Base-by-base conservation (phyloP, 495 filamentous ascomycete genomes). In the Entonaema liquescens region DNA sequence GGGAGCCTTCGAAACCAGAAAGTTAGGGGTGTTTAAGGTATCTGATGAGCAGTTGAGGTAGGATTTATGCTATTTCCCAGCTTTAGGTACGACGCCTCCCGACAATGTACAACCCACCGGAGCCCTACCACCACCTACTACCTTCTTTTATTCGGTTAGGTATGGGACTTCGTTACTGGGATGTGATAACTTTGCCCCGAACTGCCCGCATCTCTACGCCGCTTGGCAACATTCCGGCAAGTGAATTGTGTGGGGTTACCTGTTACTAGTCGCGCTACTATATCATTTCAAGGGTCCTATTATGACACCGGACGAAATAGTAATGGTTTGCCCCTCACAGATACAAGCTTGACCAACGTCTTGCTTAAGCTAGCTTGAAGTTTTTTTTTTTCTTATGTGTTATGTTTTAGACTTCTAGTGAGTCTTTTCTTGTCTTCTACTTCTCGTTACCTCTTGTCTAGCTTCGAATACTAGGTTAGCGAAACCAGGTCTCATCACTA, bases 141-240 rank as follows among this genome's bases (percentile, higher is more conserved):
- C 47, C n/a, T 60, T 57, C 26, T 68, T 57, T 23, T n/a, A 53
- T 47, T 62, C 31, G 21, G 50, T 55, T 68, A 61, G 60, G 31
- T 33, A n/a, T 2, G 31, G 54, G 65, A 64, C 36, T 11, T 59
- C n/a, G 38, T 60, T 44, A 19, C 64, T 35, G 55, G 59, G 59
- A 66, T 62, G 47, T 58, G 58, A 62, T 28, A 62, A 38, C 44
- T 50, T 56, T 71, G 62, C 29, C 62, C 62, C 58, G 62, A 66
- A 13, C 67, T 63, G 55, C 49, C 64, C 70, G 67, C 65, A 63
- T 23, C 71, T 58, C 60, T 73, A 73, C 66, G 35, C 62, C 62
- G 29, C 42, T 69, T 73, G 58, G 71, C 65, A 66, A 69, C 47
- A 72, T 47, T 35, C 66, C 66, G 71, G 71, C 71, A 70, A 70